Evolutionary conservation across 495 filamentous ascomycete species (phyloP), one percentile per base, ranked within the genome.

Genomic region (Penicillium manginii): DNA sequence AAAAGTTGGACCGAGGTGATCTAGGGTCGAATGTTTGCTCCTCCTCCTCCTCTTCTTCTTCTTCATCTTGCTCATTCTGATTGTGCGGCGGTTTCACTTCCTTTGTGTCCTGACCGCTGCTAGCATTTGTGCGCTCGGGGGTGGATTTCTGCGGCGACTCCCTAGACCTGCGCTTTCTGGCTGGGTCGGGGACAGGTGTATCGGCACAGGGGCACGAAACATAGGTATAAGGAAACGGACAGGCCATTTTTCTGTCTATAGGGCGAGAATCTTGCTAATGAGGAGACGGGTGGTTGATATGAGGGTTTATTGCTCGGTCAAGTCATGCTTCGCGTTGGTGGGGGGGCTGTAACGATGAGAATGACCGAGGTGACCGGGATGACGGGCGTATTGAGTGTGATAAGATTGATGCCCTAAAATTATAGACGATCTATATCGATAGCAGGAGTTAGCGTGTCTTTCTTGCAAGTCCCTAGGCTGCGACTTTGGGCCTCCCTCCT

Each of bases 191-290:
- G 14, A 80, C 71, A 19, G 78, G 70, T 12, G 68, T 76, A 26
- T 96, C 88, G 54, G 86, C 86, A 73, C 94, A 98, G 45, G 93
- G 91, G 70, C 94, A 98, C 62, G 91, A 89, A 65, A 97, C 91
- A 74, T 89, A 93, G 35, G 90, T 91, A 77, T 96, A 97, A 14
- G 94, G 94, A 63, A 89, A 92, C 31, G 86, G 81, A 32, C 85
- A 82, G 26, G 89, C 84, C 91, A 93, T 94, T 21, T 8, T 60
- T 42, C 4, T 43, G 40, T 17, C 7, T 17, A 8, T 43, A 9
- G 51, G 23, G 17, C 43, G 35, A 37, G 21, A 1, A 19, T 12
- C 8, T 18, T 45, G n/a, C 17, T 21, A n/a, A 18, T n/a, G 19
- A 17, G 22, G 21, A 26, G 31, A 23, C 23, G 18, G 47, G 23